These are phyloP conservation scores for Polyporus tsugae DNA, from an alignment of 1,284 basidiomycete species.

Conservation along the genomic window DNA sequence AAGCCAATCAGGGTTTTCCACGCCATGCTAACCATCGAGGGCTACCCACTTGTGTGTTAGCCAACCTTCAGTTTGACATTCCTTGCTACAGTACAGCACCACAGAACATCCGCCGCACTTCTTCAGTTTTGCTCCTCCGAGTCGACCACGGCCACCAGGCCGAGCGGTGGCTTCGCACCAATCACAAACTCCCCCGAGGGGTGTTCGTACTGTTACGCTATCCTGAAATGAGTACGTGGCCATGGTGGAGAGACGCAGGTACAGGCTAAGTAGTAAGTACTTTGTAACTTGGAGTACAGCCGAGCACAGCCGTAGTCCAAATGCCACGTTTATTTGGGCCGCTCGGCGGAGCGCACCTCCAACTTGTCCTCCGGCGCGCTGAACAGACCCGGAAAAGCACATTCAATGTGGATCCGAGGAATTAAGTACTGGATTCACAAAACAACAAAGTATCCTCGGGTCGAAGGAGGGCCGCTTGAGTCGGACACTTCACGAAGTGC, in stretches of 20 bases:
- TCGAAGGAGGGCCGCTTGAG: too few species aligned
- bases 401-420: too few species aligned
- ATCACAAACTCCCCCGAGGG: not conserved
- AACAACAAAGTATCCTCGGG: too few species aligned
- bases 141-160: not conserved
- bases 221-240: not conserved
- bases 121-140: not conserved
- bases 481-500: too few species aligned
- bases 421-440: too few species aligned
- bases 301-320: too few species aligned
- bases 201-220: not conserved
- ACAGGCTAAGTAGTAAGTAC: too few species aligned
- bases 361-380: too few species aligned
- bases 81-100: slow-evolving; percentile 1
- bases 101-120: slow-evolving; percentile 2
- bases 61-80: not conserved
- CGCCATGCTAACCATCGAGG: not conserved
- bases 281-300: too few species aligned
- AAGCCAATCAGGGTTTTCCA: not conserved
- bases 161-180: not conserved
- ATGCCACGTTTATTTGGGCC: too few species aligned
- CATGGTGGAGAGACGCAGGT: not conserved
- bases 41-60: slow-evolving; percentile 2
- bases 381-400: too few species aligned
- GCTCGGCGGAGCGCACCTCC: too few species aligned